Evolutionary conservation across 225 moss, liverwort and hornwort genomes (phyloP).

Genomic region (Ulota crispa): DNA sequence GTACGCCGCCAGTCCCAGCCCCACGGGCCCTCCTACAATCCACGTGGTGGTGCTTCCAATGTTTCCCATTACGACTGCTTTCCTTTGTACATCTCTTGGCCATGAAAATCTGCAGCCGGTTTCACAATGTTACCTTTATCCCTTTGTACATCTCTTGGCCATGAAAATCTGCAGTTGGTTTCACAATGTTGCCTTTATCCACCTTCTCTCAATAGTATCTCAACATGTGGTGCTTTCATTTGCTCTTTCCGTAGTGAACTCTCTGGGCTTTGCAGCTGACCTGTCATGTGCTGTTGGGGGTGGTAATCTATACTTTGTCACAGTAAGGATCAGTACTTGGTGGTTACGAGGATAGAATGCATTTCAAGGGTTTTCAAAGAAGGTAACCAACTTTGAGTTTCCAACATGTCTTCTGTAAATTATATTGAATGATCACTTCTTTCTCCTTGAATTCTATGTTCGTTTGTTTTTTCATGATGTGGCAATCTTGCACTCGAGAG

Average conservation of each 20-base stretch:
- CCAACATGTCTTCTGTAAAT: constrained; percentile 6
- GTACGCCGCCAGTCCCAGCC: constrained; percentile 59
- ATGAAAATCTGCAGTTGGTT: constrained; percentile 18
- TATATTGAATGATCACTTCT: constrained; percentile 1
- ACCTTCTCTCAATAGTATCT: not conserved
- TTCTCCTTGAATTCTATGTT: not conserved
- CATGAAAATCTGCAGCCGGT: constrained; percentile 20
- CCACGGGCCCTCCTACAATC: constrained; percentile 60
- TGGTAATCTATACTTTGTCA: not conserved
- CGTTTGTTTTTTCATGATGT: not conserved
- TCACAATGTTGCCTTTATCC: constrained; percentile 1
- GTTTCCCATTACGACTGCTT: constrained; percentile 49
- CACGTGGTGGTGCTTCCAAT: constrained; percentile 66
- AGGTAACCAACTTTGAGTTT: not conserved
- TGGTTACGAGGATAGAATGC: not conserved
- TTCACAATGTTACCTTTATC: not conserved
- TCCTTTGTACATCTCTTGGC: constrained; percentile 12
- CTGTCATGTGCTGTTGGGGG: constrained; percentile 8
- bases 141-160: not conserved
- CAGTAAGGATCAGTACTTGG: constrained; percentile 9
- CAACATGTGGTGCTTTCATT: constrained; percentile 6
- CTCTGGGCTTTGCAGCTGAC: not conserved
- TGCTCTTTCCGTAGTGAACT: not conserved
- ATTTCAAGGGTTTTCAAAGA: constrained; percentile 16
- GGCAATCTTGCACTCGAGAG: not conserved